Evolutionary conservation across 345 rosid species (phyloP), one percentile per base, ranked within the genome.

Genomic region (Salix purpurea): DNA sequence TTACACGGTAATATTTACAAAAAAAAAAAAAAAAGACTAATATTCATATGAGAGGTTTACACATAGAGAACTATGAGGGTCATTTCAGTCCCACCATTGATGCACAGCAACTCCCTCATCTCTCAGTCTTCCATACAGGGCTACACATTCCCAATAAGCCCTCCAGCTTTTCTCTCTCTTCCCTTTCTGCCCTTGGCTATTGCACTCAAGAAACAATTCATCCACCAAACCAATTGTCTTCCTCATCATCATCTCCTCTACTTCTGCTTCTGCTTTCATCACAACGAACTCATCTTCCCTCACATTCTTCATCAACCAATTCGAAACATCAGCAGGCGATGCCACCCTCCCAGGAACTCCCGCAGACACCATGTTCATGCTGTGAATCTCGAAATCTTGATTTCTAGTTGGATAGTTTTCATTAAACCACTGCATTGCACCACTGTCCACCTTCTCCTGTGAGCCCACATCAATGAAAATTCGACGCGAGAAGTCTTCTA

Each of bases 131-230:
- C 90, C 89, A 40, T 84, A 84, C 85, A 88, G 74, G 18, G 86
- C 78, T 75, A 86, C 56, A 67, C 90, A 86, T 71, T 86, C 89
- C 90, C 90, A 86, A 76, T 84, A 84, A 79, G 89, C 84, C 77
- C 89, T 81, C 67, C 77, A 77, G 70, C 74, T 76, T 75, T 69
- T 78, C 56, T 83, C 76, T 67, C 70, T 80, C 32, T 65, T 28
- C 23, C 61, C 54, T 13, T 81, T 73, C 26, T 73, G 71, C 86
- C 84, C 77, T 46, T 82, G 86, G 60, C 72, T 80, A 23, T 83
- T 69, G 70, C 90, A 88, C 76, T 84, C 84, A 28, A 87, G 28
- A 64, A 87, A 80, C 79, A 87, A 64, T 74, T 87, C 90, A 50
- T 85, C 90, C 52, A 83, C 85, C 81, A 85, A 65, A 78, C 61